phyloP scores from a whole-genome alignment of 306 rosid species.

The Acacia crassicarpa region DNA sequence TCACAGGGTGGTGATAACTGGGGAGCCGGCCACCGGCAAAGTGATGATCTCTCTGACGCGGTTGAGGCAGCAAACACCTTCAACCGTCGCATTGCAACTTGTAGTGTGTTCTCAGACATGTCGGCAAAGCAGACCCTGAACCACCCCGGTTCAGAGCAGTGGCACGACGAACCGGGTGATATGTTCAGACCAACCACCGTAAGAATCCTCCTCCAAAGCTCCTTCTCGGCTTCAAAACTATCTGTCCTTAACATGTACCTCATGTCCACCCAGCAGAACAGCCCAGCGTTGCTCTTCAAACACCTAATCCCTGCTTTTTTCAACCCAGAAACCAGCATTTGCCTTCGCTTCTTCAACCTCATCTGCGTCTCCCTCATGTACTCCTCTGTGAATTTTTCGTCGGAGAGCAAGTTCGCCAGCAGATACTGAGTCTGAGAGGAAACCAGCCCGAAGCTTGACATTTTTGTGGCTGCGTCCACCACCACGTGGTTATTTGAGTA shows the following conservation, averaged over 20 bases:
- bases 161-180: slow-evolving; percentile 84
- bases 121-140: slow-evolving; percentile 86
- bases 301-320: slow-evolving; percentile 54
- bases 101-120: slow-evolving; percentile 63
- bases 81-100: slow-evolving; percentile 62
- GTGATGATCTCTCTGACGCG: not conserved
- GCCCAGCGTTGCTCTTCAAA: slow-evolving; percentile 68
- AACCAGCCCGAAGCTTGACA: slow-evolving; percentile 90
- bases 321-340: slow-evolving; percentile 6
- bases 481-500: slow-evolving; percentile 57
- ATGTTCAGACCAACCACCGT: slow-evolving; percentile 57
- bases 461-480: slow-evolving; percentile 43
- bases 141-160: slow-evolving; percentile 93
- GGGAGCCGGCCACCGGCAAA: slow-evolving; percentile 30
- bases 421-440: slow-evolving; percentile 79
- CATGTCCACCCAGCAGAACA: slow-evolving; percentile 96
- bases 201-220: slow-evolving; percentile 68
- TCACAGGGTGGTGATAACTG: slow-evolving; percentile 15
- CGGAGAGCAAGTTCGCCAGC: slow-evolving; percentile 52
- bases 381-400: slow-evolving; percentile 14
- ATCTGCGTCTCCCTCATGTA: slow-evolving; percentile 19
- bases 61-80: slow-evolving; percentile 41
- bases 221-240: slow-evolving; percentile 73
- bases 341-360: slow-evolving; percentile 2
- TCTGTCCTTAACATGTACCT: slow-evolving; percentile 42